Evolutionary conservation across 2,329 filamentous ascomycete species (phyloP).

Genomic region (Zymoseptoria tritici): DNA sequence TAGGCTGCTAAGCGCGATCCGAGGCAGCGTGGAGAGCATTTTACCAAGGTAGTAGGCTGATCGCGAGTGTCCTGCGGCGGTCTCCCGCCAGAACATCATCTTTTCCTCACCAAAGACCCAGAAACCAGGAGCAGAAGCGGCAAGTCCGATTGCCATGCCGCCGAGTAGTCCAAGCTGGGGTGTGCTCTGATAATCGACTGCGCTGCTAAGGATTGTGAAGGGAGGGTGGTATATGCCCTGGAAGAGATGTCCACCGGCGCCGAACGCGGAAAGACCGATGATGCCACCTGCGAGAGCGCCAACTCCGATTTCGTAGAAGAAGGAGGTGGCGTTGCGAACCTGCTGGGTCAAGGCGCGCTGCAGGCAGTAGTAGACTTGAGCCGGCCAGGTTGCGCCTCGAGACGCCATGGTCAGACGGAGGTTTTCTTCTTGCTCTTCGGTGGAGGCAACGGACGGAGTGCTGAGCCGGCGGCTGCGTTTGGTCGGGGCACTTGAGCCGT

Average conservation of each 20-base stretch:
- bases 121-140: slow-evolving; percentile 49
- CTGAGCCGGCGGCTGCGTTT: slow-evolving; percentile 19
- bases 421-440: slow-evolving; percentile 34
- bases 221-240: slow-evolving; percentile 45
- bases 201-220: slow-evolving; percentile 46
- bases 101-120: slow-evolving; percentile 52
- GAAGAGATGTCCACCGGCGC: slow-evolving; percentile 47
- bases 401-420: slow-evolving; percentile 42
- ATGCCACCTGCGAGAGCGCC: slow-evolving; percentile 47
- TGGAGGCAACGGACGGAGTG: slow-evolving; percentile 28
- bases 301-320: slow-evolving; percentile 50
- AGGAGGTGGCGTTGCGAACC: slow-evolving; percentile 44
- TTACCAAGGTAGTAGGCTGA: slow-evolving; percentile 53
- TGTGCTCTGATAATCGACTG: slow-evolving; percentile 45
- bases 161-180: slow-evolving; percentile 48
- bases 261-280: slow-evolving; percentile 48
- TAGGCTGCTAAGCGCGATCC: slow-evolving; percentile 45
- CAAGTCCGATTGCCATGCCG: slow-evolving; percentile 50
- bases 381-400: slow-evolving; percentile 42
- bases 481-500: slow-evolving; percentile 4
- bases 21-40: slow-evolving; percentile 44
- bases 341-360: slow-evolving; percentile 50
- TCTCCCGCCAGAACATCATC: slow-evolving; percentile 48
- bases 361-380: slow-evolving; percentile 49
- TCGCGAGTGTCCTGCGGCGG: slow-evolving; percentile 50